Evolutionary conservation across 2,329 filamentous ascomycete species (phyloP).

Genomic region (Domatiomyces globalis): DNA sequence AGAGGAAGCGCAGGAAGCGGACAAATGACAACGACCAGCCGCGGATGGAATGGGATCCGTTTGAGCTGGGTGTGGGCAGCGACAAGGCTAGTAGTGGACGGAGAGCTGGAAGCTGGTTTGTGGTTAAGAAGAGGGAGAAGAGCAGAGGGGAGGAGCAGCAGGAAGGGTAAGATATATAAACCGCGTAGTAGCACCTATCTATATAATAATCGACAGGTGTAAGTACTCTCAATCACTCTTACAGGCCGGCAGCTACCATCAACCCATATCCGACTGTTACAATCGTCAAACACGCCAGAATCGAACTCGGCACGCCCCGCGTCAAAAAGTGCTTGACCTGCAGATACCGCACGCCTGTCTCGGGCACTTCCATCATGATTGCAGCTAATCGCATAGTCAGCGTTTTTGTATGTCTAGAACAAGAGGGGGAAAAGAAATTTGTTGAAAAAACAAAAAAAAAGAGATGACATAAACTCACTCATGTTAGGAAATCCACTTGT

Average conservation of each 20-base stretch:
- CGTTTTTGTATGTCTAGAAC: not conserved
- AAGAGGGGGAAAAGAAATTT: conserved; percentile 1
- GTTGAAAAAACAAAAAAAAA: conserved; percentile 3
- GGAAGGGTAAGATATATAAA: not conserved
- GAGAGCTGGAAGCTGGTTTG: not conserved
- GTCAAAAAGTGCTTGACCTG: conserved; percentile 89
- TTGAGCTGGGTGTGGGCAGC: not conserved
- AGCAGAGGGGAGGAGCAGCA: not conserved
- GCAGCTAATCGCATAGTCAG: conserved; percentile 46
- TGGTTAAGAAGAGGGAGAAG: not conserved
- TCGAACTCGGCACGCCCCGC: conserved; percentile 73
- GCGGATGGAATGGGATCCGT: not conserved
- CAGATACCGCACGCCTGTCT: conserved; percentile 81
- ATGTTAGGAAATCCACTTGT: conserved; percentile 98
- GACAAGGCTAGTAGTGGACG: not conserved
- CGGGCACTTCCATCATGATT: conserved; percentile 96
- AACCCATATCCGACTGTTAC: conserved; percentile 81
- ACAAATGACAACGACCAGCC: conserved; percentile 45
- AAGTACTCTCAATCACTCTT: conserved; percentile 7
- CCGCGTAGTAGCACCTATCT: not conserved
- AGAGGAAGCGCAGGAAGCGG: conserved; percentile 31
- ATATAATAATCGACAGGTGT: too few species aligned
- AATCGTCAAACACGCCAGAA: conserved; percentile 68
- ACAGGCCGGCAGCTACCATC: conserved; percentile 63
- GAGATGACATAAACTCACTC: conserved; percentile 53